These are phyloP conservation scores for Coemansia erecta DNA, from an alignment of 192 early-diverging fungal species.

Conservation along the genomic window DNA sequence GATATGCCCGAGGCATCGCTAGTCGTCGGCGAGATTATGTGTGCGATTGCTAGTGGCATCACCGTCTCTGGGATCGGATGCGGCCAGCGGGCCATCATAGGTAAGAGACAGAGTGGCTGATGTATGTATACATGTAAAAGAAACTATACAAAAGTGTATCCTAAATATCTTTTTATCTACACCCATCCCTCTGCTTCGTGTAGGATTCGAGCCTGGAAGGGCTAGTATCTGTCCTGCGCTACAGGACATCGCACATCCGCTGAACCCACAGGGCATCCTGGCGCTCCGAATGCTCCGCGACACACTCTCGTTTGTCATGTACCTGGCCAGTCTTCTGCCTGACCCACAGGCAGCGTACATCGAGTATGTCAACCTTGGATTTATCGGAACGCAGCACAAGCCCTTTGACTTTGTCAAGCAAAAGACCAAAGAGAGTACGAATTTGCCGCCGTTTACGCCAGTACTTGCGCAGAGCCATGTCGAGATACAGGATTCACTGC, in stretches of 20 bases:
- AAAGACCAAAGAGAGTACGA: neutral
- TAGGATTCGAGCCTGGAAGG: conserved; percentile 31
- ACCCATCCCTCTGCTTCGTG: neutral
- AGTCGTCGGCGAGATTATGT: conserved; percentile 36
- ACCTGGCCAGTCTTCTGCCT: conserved; percentile 32
- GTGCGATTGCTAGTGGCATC: conserved; percentile 34
- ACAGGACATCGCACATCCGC: conserved; percentile 24
- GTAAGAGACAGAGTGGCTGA: no score
- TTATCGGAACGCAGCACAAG: conserved; percentile 5
- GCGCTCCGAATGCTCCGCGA: conserved; percentile 34
- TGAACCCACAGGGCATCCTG: conserved; percentile 47
- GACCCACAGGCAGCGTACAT: conserved; percentile 23
- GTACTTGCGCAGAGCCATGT: conserved; percentile 15
- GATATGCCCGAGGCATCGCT: conserved; percentile 41
- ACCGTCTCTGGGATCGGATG: conserved; percentile 40
- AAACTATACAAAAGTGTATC: neutral
- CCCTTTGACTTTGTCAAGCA: conserved; percentile 20
- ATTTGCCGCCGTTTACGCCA: conserved; percentile 27
- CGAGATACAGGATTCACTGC: conserved; percentile 17
- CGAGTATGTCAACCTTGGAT: conserved; percentile 16
- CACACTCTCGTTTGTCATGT: conserved; percentile 10
- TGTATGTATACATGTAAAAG: neutral
- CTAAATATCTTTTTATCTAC: neutral
- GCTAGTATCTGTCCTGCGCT: conserved; percentile 45
- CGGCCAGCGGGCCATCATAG: conserved; percentile 37